A percentile compares a stretch with the other conserved stretches of the same genome.
Evolutionary conservation across 2,329 filamentous ascomycete species (phyloP).

Genomic region (Botrytis deweyae): DNA sequence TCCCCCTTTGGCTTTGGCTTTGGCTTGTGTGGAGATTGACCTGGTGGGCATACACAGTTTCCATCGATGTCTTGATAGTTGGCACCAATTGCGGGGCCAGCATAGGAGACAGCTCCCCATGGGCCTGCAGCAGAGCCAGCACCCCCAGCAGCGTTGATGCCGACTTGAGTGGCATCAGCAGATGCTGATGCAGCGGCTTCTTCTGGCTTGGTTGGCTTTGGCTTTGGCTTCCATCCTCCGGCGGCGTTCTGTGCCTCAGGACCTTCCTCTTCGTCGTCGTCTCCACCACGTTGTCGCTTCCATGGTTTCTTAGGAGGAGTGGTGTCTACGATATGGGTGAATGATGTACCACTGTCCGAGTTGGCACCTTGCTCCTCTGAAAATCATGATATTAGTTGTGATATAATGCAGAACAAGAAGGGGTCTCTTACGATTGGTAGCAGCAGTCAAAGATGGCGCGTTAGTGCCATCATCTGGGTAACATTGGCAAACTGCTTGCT

Average conservation of each 20-base stretch:
- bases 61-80: conserved; percentile 8
- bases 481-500: not conserved
- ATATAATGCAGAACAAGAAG: not conserved
- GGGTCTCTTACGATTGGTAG: not conserved
- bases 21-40: not conserved
- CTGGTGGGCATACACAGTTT: conserved; percentile 2
- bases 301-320: not conserved
- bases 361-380: not conserved
- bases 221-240: not conserved
- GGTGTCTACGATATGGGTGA: not conserved
- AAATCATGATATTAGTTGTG: not conserved
- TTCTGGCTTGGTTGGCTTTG: not conserved
- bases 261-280: not conserved
- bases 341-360: not conserved
- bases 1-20: not conserved
- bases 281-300: not conserved
- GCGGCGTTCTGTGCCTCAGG: not conserved
- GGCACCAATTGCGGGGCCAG: not conserved
- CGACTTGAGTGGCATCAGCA: not conserved
- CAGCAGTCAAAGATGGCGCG: not conserved
- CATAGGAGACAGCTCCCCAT: not conserved
- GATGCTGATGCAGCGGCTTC: not conserved
- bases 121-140: not conserved
- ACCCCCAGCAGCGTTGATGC: not conserved
- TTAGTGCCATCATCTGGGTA: not conserved